Evolutionary conservation across 228 moss, liverwort and hornwort species (phyloP).

Genomic region (Sphagnum magellanicum): DNA sequence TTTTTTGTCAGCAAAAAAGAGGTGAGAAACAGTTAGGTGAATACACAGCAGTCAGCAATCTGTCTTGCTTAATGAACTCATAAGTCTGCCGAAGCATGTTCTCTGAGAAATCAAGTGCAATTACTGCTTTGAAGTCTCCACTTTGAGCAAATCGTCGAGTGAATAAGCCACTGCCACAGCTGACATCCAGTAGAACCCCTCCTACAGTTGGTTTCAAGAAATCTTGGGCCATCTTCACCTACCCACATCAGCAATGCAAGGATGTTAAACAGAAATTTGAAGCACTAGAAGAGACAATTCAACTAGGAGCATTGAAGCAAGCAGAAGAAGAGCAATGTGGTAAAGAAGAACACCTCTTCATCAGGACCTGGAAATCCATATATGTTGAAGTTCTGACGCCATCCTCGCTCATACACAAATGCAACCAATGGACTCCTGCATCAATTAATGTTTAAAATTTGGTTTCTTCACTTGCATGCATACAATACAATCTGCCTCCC

Average conservation of each 20-base stretch:
- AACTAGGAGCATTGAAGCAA: too few relatives aligned
- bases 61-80: slow-evolving; percentile 58
- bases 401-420: slow-evolving; percentile 81
- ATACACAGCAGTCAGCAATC: slow-evolving; percentile 35
- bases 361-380: slow-evolving; percentile 76
- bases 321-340: neutral
- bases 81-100: slow-evolving; percentile 71
- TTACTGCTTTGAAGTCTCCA: slow-evolving; percentile 45
- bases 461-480: too few relatives aligned
- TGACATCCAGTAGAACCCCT: slow-evolving; percentile 77
- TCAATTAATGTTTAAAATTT: neutral
- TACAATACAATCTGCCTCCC: too few relatives aligned
- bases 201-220: slow-evolving; percentile 54
- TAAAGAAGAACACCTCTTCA: slow-evolving; percentile 45
- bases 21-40: neutral
- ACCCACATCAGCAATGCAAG: slow-evolving; percentile 6
- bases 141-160: slow-evolving; percentile 68
- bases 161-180: slow-evolving; percentile 86
- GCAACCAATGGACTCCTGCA: slow-evolving; percentile 63
- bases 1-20: neutral
- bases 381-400: slow-evolving; percentile 57
- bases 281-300: too few relatives aligned
- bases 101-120: slow-evolving; percentile 79
- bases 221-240: slow-evolving; percentile 69
- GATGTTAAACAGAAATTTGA: too few relatives aligned